phyloP scores from a whole-genome alignment of 2,329 filamentous ascomycete genomes.

The Colletotrichum sublineola region DNA sequence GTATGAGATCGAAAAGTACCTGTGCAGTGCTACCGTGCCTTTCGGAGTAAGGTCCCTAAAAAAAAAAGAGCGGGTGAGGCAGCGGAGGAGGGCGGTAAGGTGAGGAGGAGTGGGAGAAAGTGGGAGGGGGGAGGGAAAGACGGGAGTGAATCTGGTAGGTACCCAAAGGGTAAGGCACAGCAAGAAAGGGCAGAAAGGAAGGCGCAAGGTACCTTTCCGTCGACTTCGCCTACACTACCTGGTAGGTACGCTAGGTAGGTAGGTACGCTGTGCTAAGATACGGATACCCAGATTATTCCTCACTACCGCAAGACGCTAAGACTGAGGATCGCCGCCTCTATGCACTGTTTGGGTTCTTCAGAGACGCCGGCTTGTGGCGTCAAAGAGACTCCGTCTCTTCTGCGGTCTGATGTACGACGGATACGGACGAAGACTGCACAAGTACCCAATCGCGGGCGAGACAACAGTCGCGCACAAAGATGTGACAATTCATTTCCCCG shows the following conservation, averaged over 20 bases:
- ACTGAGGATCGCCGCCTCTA: slow-evolving; percentile 31
- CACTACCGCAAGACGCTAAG: slow-evolving; percentile 36
- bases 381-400: not conserved
- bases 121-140: not conserved
- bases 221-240: not conserved
- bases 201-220: slow-evolving; percentile 4
- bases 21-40: slow-evolving; percentile 2
- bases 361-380: slow-evolving; percentile 39
- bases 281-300: slow-evolving; percentile 28
- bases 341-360: slow-evolving; percentile 42
- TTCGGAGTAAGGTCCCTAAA: slow-evolving; percentile 3
- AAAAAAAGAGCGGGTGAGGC: slow-evolving; percentile 23
- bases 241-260: not conserved
- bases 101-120: slow-evolving; percentile 12
- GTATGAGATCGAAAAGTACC: slow-evolving; percentile 15
- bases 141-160: slow-evolving; percentile 6
- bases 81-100: slow-evolving; percentile 26
- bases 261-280: slow-evolving; percentile 1
- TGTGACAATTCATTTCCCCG: not conserved
- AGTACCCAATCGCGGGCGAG: not conserved
- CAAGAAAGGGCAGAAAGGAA: slow-evolving; percentile 6
- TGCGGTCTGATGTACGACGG: not conserved
- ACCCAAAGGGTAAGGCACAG: slow-evolving; percentile 11
- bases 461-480: not conserved
- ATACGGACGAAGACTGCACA: slow-evolving; percentile 1